Base-by-base conservation (phyloP, 2,329 filamentous ascomycete genomes). In the Epichloe festucae region DNA sequence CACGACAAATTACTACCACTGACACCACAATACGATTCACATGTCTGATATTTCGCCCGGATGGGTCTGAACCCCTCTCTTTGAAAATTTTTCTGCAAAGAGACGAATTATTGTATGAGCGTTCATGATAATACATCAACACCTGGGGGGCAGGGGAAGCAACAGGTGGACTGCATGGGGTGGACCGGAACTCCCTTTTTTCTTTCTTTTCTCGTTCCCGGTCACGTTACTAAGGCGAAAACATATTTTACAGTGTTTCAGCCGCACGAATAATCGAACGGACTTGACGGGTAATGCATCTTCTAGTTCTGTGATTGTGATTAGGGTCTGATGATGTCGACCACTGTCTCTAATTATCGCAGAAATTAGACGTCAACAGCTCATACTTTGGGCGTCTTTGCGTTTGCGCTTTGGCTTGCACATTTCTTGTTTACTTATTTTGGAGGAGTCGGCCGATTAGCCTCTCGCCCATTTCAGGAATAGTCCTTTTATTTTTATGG, bases 41-140 rank as follows among this genome's bases (percentile, higher is more conserved):
- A 54, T 53, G 56, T 59, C 54, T 57, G 54, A 58, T 59, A 57
- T 55, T 56, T 54, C 52, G 46, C 49, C 53, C 46, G 54, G 56
- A 56, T 52, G 53, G 54, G 54, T 52, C 50, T 48, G 54, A 55
- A 54, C 47, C 52, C 23, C 50, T 51, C 52, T 50, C 45, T 44
- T 54, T 54, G 51, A 50, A 54, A 27, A 19, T 44, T 52, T 54
- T 55, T 7, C 51, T 52, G 53, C 53, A 49, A 55, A 50, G 52
- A 53, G 55, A 48, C 36, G 46, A 41, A 36, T 55, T 51, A 51
- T 54, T 58, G 55, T 58, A 60, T 56, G 60, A 60, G 57, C 56
- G 58, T 57, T 57, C 52, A 62, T 56, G 60, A 62, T 59, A 48
- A 54, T 58, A 56, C 46, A 53, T n/a, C 31, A 40, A 48, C n/a